phyloP scores from a whole-genome alignment of 805 yeast genomes.

The Wickerhamiella siamensis region DNA sequence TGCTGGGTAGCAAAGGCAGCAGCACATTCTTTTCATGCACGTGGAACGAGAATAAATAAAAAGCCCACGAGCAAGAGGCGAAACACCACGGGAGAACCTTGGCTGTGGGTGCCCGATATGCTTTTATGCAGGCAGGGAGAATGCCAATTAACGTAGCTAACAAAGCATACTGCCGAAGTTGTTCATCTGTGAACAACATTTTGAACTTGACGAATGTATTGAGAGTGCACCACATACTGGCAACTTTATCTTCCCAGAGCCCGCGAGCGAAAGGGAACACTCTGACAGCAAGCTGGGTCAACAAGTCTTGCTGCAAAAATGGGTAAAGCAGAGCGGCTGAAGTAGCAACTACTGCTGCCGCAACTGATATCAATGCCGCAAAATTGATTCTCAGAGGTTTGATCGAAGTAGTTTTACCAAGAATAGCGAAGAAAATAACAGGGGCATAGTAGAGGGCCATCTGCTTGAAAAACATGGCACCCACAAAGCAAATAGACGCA shows the following conservation, averaged over 20 bases:
- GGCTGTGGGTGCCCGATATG: constrained; percentile 23
- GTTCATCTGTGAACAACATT: constrained; percentile 34
- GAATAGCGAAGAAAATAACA: constrained; percentile 63
- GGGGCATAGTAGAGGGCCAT: constrained; percentile 94
- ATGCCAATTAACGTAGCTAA: constrained; percentile 30
- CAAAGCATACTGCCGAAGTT: constrained; percentile 42
- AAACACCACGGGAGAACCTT: constrained; percentile 52
- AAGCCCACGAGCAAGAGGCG: constrained; percentile 72
- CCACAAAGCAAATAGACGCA: constrained; percentile 65
- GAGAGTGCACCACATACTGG: constrained; percentile 94
- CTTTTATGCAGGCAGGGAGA: constrained; percentile 39
- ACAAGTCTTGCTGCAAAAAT: constrained; percentile 35
- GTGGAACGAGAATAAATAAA: constrained; percentile 82
- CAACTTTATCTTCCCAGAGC: constrained; percentile 92
- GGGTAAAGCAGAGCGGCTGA: constrained; percentile 45
- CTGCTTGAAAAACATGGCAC: constrained; percentile 76
- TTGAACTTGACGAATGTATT: constrained; percentile 65
- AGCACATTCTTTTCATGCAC: constrained; percentile 91
- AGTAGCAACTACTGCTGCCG: constrained; percentile 45
- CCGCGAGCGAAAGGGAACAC: constrained; percentile 91
- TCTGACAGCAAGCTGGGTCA: constrained; percentile 45
- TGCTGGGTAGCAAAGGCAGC: constrained; percentile 74
- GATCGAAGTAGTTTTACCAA: constrained; percentile 41
- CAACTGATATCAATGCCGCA: constrained; percentile 42
- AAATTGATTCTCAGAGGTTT: constrained; percentile 4